Conservation (phyloP, 202 grass and related monocot genomes). For the Dendrocalamus latiflorus region DNA sequence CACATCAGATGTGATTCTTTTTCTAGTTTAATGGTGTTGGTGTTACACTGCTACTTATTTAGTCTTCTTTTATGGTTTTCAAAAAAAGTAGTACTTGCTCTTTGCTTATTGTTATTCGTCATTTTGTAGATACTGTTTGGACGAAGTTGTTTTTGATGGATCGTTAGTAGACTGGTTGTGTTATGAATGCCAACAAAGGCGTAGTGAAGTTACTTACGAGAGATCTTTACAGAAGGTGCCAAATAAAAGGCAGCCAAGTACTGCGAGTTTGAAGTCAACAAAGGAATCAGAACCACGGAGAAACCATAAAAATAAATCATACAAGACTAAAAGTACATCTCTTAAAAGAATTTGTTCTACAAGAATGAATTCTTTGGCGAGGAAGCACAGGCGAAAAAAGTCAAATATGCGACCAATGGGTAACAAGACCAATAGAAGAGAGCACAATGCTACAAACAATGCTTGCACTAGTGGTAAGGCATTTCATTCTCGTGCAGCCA, state of each 20-base stretch:
- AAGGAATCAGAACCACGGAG: background rate
- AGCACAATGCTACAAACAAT: background rate
- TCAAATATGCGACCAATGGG: background rate
- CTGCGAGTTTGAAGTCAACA: background rate
- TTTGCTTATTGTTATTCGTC: slow-evolving; percentile 18
- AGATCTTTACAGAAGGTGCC: slow-evolving; percentile 24
- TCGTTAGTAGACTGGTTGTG: slow-evolving; percentile 20
- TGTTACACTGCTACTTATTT: background rate
- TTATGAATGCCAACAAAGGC: slow-evolving; percentile 3
- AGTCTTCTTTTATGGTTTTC: background rate
- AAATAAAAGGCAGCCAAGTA: slow-evolving; percentile 20
- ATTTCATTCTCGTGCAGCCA: slow-evolving; percentile 17
- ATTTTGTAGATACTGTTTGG: slow-evolving; percentile 41
- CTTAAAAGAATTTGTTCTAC: background rate
- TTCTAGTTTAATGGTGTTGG: background rate
- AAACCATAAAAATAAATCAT: slow-evolving; percentile 3
- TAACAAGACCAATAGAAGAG: background rate
- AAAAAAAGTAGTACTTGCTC: background rate
- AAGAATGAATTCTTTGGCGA: background rate
- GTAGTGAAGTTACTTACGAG: background rate
- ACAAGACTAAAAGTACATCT: background rate
- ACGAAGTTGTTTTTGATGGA: slow-evolving; percentile 22
- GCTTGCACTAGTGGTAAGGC: background rate
- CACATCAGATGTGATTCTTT: background rate
- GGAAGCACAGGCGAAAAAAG: background rate